Evolutionary conservation across 208 protist genomes (phyloP).

Genomic region (Novymonas esmeraldas): DNA sequence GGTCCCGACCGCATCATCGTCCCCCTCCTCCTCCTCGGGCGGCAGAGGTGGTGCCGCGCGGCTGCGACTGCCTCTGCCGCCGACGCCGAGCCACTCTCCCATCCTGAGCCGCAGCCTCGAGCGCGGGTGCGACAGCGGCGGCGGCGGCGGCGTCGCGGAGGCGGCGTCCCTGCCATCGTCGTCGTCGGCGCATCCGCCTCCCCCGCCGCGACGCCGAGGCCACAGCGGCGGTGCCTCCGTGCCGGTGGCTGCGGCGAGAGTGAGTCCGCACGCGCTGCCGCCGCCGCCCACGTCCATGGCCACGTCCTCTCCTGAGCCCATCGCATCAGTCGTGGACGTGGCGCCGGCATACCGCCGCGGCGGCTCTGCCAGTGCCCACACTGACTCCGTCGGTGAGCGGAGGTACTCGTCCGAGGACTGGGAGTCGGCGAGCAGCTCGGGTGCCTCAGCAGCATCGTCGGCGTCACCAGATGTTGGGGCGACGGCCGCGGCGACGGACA

Average conservation of each 20-base stretch:
- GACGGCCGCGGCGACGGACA: not conserved
- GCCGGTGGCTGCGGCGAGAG: not conserved
- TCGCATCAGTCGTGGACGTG: not conserved
- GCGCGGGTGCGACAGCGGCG: not conserved
- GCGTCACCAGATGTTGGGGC: not conserved
- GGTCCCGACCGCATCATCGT: conserved; percentile 1
- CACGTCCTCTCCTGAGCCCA: no score
- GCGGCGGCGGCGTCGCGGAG: not conserved
- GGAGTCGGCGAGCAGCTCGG: conserved; percentile 9
- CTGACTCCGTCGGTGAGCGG: not conserved
- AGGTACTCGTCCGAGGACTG: conserved; percentile 1
- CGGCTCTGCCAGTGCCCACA: not conserved
- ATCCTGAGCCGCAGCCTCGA: not conserved
- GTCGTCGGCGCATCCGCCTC: not conserved
- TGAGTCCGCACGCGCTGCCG: no score
- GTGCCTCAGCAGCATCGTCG: not conserved
- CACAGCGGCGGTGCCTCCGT: not conserved
- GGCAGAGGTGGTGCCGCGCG: no score
- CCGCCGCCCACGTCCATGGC: no score
- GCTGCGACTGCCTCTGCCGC: not conserved
- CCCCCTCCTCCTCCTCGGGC: not conserved
- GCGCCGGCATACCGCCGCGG: not conserved
- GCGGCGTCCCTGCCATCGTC: conserved; percentile 3
- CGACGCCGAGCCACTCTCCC: not conserved
- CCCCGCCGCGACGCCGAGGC: not conserved